Percentiles rank a stretch among this genome's conserved stretches.
phyloP scores from a whole-genome alignment of 1,139 yeast species.

The Diutina rugosa region DNA sequence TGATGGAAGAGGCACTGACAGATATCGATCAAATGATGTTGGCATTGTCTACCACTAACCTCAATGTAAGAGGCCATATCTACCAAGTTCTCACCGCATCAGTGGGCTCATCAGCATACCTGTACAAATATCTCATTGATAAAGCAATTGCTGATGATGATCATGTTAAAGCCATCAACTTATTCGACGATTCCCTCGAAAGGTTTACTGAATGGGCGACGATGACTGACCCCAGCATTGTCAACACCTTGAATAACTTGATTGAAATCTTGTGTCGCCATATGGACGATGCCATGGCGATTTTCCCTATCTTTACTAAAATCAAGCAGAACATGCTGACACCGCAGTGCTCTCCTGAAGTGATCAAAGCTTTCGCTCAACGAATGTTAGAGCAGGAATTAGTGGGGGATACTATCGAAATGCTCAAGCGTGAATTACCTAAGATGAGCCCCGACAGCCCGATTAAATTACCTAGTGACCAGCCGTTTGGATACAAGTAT shows the following conservation, averaged over 20 bases:
- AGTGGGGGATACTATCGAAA: constrained; percentile 45
- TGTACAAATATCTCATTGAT: constrained; percentile 20
- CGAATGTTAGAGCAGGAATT: constrained; percentile 34
- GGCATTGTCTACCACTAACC: neutral
- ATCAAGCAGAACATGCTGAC: constrained; percentile 26
- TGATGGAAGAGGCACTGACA: neutral
- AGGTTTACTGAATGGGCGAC: constrained; percentile 17
- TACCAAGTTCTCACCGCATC: neutral
- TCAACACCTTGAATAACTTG: constrained; percentile 20
- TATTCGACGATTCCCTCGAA: constrained; percentile 21
- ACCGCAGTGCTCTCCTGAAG: constrained; percentile 19
- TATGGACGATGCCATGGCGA: constrained; percentile 11
- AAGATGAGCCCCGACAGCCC: constrained; percentile 23
- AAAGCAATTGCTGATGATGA: constrained; percentile 13
- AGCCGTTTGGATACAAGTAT: constrained; percentile 17
- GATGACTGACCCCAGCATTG: constrained; percentile 16
- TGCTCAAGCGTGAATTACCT: constrained; percentile 50
- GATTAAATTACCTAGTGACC: constrained; percentile 15
- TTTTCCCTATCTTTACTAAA: constrained; percentile 21
- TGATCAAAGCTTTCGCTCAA: constrained; percentile 34
- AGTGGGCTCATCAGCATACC: constrained; percentile 12
- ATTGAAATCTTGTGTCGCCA: constrained; percentile 13
- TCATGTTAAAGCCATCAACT: constrained; percentile 12
- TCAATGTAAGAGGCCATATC: neutral
- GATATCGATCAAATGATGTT: neutral